Evolutionary conservation across 805 yeast genomes (phyloP), one percentile per base, ranked within the genome.

Genomic region (Lachancea waltii): DNA sequence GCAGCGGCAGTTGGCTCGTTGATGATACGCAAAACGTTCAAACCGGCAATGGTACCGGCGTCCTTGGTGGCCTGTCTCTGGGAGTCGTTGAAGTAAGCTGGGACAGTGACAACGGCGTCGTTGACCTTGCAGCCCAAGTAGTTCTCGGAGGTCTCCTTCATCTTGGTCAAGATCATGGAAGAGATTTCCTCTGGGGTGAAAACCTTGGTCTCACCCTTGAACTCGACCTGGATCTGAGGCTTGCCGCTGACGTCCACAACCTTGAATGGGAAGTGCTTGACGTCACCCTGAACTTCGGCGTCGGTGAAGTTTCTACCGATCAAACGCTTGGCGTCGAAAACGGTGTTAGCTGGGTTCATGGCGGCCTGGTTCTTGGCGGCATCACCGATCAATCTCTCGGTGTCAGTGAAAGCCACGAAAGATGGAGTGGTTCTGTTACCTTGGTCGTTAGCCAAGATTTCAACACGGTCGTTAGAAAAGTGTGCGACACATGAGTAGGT

Each of bases 301-400:
- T 74, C 80, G 35, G 58, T 64, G 65, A 69, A 74, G 64, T 68
- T 77, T 73, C 77, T 75, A 67, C 81, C 81, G 62, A 89, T 89
- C 62, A 89, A 77, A 72, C 97, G 83, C 74, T 89, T 89, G 57
- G 95, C 95, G 58, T 89, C 97, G 58, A 89, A 89, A 45, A 89
- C 89, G 31, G 97, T 89, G 75, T 89, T 89, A 44, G 70, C 51
- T 38, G 97, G 97, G 71, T 90, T 90, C 80, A 89, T 84, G 50
- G 97, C 95, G 41, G 95, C 95, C 72, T 90, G 97, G 69, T 90
- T 89, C 79, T 90, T 90, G 45, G 97, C 97, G 53, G 97, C 95
- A 69, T 87, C 96, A 67, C 96, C 96, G 54, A 87, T 87, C 57
- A 87, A 74, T 70, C 96, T 82, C 71, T 90, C 97, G 28, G 89